Evolutionary conservation across 1,139 yeast species (phyloP).

Genomic region (Lodderomyces theae): DNA sequence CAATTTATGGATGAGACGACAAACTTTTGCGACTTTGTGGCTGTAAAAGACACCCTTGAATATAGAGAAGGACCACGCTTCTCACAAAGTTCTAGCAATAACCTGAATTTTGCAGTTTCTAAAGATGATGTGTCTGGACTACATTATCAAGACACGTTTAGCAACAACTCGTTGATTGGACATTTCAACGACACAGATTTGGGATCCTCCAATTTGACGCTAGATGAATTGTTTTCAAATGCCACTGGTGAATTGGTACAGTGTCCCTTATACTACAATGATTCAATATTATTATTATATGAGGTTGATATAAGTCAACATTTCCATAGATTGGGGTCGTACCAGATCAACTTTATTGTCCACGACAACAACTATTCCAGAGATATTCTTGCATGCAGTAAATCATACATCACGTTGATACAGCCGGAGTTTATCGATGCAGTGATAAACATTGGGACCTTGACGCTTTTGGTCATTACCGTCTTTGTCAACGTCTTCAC

Average conservation of each 20-base stretch:
- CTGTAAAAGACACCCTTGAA: slow-evolving; percentile 36
- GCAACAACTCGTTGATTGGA: slow-evolving; percentile 1
- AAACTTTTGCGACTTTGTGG: slow-evolving; percentile 46
- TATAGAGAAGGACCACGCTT: slow-evolving; percentile 25
- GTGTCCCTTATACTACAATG: slow-evolving; percentile 45
- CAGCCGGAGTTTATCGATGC: slow-evolving; percentile 29
- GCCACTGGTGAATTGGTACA: slow-evolving; percentile 27
- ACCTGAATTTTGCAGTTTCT: too few relatives aligned
- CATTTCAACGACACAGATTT: background rate
- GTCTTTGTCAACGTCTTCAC: slow-evolving; percentile 42
- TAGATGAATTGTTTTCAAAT: slow-evolving; percentile 25
- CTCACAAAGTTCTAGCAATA: background rate
- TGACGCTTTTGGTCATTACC: slow-evolving; percentile 41
- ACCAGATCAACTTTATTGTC: slow-evolving; percentile 36
- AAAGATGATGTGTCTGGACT: background rate
- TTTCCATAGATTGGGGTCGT: slow-evolving; percentile 42
- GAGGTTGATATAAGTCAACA: slow-evolving; percentile 35
- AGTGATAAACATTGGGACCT: slow-evolving; percentile 39
- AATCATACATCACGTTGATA: slow-evolving; percentile 50
- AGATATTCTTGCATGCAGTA: slow-evolving; percentile 45
- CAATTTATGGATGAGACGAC: slow-evolving; percentile 35
- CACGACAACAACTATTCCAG: slow-evolving; percentile 37
- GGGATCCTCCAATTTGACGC: slow-evolving; percentile 7
- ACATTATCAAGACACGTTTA: background rate
- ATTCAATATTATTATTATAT: slow-evolving; percentile 38